These are phyloP conservation scores for Pseudocercospora pini-densiflorae DNA, from an alignment of 2,329 filamentous ascomycete species.

Conservation along the genomic window DNA sequence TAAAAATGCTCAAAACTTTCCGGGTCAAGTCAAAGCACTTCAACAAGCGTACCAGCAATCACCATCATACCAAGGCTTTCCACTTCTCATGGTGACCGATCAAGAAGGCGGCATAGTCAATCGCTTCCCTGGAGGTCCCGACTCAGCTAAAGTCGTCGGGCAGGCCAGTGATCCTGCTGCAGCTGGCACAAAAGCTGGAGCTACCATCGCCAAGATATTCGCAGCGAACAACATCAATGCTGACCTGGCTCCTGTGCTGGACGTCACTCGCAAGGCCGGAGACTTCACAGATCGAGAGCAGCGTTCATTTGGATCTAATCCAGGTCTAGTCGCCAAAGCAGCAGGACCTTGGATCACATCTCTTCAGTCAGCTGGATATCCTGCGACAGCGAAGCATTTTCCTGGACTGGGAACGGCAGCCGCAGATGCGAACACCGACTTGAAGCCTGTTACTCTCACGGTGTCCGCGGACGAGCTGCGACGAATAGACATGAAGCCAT, in stretches of 20 bases:
- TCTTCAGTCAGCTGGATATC: slow-evolving; percentile 16
- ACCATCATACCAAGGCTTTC: slow-evolving; percentile 17
- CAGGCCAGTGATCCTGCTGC: slow-evolving; percentile 11
- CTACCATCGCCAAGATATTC: slow-evolving; percentile 16
- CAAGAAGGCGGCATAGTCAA: slow-evolving; percentile 27
- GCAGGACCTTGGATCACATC: slow-evolving; percentile 21
- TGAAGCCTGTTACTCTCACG: slow-evolving; percentile 20
- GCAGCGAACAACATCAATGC: slow-evolving; percentile 21
- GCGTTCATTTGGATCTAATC: slow-evolving; percentile 23
- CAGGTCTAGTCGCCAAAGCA: slow-evolving; percentile 11
- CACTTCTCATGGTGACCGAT: slow-evolving; percentile 24
- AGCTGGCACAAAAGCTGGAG: slow-evolving; percentile 15
- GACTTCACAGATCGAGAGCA: slow-evolving; percentile 25
- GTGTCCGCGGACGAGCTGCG: slow-evolving; percentile 17
- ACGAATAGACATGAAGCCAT: slow-evolving; percentile 21
- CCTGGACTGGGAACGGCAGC: slow-evolving; percentile 23
- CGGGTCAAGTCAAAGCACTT: slow-evolving; percentile 17
- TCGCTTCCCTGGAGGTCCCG: slow-evolving; percentile 24
- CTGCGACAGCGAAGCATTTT: slow-evolving; percentile 29
- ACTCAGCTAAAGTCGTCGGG: slow-evolving; percentile 22
- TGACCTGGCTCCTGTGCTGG: slow-evolving; percentile 27
- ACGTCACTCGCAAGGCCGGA: slow-evolving; percentile 18
- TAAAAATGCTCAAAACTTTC: slow-evolving; percentile 14
- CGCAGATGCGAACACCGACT: slow-evolving; percentile 21
- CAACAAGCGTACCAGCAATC: slow-evolving; percentile 21